Conservation (phyloP, 192 early-diverging fungal species). For the Fimicolochytrium jonesii region DNA sequence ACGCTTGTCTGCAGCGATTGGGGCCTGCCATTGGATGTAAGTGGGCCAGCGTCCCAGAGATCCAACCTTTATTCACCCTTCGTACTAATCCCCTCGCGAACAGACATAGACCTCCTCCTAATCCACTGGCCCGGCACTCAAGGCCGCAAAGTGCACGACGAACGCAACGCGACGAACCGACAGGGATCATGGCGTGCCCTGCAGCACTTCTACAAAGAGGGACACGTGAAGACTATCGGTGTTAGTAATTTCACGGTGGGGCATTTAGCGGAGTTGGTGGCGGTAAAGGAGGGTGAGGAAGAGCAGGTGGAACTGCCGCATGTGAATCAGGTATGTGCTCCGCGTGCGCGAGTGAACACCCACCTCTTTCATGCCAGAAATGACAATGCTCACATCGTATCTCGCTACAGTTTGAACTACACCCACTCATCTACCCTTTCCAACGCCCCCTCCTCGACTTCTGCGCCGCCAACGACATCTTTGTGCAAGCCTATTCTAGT, state of each 20-base stretch:
- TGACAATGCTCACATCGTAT: neutral
- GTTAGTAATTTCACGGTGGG: conserved; percentile 61
- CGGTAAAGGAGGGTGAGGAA: no score
- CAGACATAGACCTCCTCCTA: conserved; percentile 27
- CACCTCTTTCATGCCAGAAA: neutral
- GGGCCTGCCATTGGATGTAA: conserved; percentile 21
- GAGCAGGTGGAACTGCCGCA: neutral
- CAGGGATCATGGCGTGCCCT: conserved; percentile 36
- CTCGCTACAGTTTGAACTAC: conserved; percentile 36
- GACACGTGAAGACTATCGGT: conserved; percentile 58
- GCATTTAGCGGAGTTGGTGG: conserved; percentile 55
- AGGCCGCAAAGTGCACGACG: conserved; percentile 10
- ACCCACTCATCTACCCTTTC: conserved; percentile 20
- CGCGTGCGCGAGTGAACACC: neutral
- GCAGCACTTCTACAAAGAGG: conserved; percentile 27
- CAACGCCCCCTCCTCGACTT: conserved; percentile 7
- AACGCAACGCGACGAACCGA: conserved; percentile 26
- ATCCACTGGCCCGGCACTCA: conserved; percentile 33
- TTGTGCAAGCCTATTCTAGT: conserved; percentile 32
- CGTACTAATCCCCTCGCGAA: neutral
- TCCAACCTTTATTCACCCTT: neutral
- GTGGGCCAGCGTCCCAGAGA: neutral
- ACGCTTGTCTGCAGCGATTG: conserved; percentile 26
- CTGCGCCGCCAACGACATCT: conserved; percentile 17
- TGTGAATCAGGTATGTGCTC: conserved; percentile 12